A percentile compares a stretch with the other conserved stretches of the same genome.
phyloP scores from a whole-genome alignment of 148 eudicot species.

The Selenicereus undatus region DNA sequence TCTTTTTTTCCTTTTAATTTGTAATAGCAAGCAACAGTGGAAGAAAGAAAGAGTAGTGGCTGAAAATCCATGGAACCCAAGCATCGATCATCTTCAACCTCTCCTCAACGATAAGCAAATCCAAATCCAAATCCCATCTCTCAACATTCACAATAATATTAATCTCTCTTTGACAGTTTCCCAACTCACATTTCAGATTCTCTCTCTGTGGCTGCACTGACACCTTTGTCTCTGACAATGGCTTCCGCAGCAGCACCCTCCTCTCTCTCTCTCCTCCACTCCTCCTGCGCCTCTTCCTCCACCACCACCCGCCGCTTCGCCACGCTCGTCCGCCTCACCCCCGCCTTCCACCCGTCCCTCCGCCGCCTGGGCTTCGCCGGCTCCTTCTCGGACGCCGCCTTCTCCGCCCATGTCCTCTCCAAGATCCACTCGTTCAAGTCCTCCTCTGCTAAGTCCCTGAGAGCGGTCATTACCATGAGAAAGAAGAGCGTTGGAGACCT shows the following conservation, averaged over 20 bases:
- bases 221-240: slow-evolving; percentile 34
- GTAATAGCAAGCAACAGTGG: too few species aligned
- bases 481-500: slow-evolving; percentile 87
- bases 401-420: slow-evolving; percentile 49
- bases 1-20: too few species aligned
- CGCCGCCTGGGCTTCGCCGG: slow-evolving; percentile 57
- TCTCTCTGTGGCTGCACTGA: neutral
- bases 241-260: slow-evolving; percentile 66
- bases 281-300: slow-evolving; percentile 41
- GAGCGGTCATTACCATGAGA: slow-evolving; percentile 62
- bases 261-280: slow-evolving; percentile 47
- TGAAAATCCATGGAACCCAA: slow-evolving; percentile 14
- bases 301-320: slow-evolving; percentile 34
- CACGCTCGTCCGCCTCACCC: slow-evolving; percentile 34
- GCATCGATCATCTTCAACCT: slow-evolving; percentile 42
- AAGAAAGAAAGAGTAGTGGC: slow-evolving; percentile 7
- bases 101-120: slow-evolving; percentile 53
- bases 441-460: slow-evolving; percentile 29
- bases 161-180: slow-evolving; percentile 1
- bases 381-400: slow-evolving; percentile 41
- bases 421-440: slow-evolving; percentile 39
- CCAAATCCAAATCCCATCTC: slow-evolving; percentile 7
- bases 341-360: slow-evolving; percentile 40
- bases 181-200: slow-evolving; percentile 6
- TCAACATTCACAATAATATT: neutral